phyloP scores from a whole-genome alignment of 2,329 filamentous ascomycete genomes.

The Pseudonectria foliicola region DNA sequence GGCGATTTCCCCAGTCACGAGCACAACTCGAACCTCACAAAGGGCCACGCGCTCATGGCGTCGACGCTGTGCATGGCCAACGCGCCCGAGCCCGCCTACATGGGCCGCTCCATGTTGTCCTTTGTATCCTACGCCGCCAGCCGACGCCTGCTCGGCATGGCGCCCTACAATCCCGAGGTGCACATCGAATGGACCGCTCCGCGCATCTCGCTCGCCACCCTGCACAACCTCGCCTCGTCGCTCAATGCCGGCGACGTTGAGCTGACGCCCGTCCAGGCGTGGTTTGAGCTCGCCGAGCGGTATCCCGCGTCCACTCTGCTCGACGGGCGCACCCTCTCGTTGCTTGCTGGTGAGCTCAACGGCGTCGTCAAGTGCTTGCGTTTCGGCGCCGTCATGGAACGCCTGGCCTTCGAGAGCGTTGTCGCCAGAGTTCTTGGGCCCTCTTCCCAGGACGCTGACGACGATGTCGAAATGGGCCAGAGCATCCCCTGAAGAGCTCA shows the following conservation, averaged over 20 bases:
- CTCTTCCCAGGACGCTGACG: conserved; percentile 8
- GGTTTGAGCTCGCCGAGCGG: conserved; percentile 43
- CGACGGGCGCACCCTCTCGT: conserved; percentile 26
- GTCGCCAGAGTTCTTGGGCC: conserved; percentile 32
- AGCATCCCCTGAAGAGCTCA: no score
- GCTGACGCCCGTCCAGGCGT: conserved; percentile 45
- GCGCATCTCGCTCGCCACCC: conserved; percentile 34
- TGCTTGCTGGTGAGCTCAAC: conserved; percentile 34
- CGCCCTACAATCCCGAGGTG: conserved; percentile 15
- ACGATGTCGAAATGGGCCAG: no score
- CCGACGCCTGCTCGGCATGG: conserved; percentile 8
- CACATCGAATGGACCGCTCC: conserved; percentile 31
- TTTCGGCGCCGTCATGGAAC: conserved; percentile 42
- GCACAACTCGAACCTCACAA: conserved; percentile 23
- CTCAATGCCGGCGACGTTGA: conserved; percentile 36
- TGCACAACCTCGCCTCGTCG: conserved; percentile 38
- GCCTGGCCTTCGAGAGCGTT: conserved; percentile 40
- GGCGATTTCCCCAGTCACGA: conserved; percentile 31
- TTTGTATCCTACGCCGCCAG: conserved; percentile 10
- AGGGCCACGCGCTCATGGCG: conserved; percentile 39
- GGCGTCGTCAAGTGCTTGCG: conserved; percentile 38
- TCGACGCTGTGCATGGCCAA: conserved; percentile 34
- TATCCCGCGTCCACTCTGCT: conserved; percentile 35
- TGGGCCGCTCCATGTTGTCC: conserved; percentile 15
- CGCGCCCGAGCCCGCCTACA: conserved; percentile 30